phyloP scores from a whole-genome alignment of 495 filamentous ascomycete genomes.

The Achaetomiella virescens region DNA sequence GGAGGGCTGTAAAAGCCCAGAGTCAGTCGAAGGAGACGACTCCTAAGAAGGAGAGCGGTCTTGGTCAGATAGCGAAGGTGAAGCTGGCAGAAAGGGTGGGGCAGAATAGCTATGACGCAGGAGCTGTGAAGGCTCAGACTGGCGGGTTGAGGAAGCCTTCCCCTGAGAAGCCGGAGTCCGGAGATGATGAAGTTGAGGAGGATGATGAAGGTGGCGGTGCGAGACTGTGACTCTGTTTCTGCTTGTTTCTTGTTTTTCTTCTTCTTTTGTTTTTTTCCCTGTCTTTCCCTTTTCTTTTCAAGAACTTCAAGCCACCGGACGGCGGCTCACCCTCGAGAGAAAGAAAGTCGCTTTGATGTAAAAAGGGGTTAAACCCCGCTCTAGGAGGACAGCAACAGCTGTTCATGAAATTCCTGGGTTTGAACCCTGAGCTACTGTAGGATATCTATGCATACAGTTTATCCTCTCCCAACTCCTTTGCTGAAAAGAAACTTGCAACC shows the following conservation, averaged over 20 bases:
- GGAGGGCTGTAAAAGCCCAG: not conserved
- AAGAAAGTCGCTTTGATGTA: too few relatives aligned
- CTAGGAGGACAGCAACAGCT: too few relatives aligned
- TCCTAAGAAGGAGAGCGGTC: not conserved
- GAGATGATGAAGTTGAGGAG: not conserved
- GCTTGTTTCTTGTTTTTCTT: not conserved
- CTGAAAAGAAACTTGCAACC: not conserved
- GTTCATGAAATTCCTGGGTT: too few relatives aligned
- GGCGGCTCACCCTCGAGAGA: too few relatives aligned
- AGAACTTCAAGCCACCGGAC: too few relatives aligned
- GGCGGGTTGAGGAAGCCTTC: not conserved
- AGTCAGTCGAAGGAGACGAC: not conserved
- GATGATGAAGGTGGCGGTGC: not conserved
- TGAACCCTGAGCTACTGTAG: not conserved
- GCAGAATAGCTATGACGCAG: not conserved
- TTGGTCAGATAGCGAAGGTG: not conserved
- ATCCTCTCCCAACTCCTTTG: not conserved
- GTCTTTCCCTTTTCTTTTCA: too few relatives aligned
- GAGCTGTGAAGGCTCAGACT: not conserved
- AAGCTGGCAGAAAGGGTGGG: not conserved
- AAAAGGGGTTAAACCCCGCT: too few relatives aligned
- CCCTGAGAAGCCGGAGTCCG: not conserved
- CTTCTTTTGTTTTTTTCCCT: not conserved
- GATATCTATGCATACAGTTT: not conserved
- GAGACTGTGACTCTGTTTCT: not conserved